A percentile compares a stretch with the other conserved stretches of the same genome.
These are phyloP conservation scores for Rickenella mellea DNA, from an alignment of 768 basidiomycete species.

Conservation along the genomic window DNA sequence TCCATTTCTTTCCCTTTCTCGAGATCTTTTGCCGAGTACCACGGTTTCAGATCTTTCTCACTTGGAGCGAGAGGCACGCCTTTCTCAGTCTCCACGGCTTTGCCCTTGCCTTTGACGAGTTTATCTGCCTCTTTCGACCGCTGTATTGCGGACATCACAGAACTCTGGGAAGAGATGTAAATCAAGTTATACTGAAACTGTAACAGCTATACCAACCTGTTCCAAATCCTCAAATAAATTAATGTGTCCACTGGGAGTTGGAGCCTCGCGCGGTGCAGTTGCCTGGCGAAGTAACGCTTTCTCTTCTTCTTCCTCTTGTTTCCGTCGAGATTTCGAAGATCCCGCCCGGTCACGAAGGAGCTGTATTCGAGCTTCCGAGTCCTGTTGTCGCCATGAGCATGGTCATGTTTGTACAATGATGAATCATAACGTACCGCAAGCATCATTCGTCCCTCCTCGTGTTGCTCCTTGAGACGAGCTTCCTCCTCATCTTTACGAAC, in stretches of 20 bases:
- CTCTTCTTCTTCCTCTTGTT: conserved; percentile 5
- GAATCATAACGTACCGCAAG: conserved; percentile 50
- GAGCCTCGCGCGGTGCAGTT: not conserved
- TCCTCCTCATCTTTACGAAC: conserved; percentile 79
- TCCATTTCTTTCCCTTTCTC: conserved; percentile 18
- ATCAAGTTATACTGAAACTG: not conserved
- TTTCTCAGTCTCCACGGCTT: conserved; percentile 44
- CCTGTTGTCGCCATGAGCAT: conserved; percentile 29
- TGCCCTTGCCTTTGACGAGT: conserved; percentile 17
- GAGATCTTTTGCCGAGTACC: conserved; percentile 41
- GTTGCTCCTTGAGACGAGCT: conserved; percentile 53
- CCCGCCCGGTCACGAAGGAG: conserved; percentile 56
- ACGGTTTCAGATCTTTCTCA: conserved; percentile 70
- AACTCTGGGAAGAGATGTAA: conserved; percentile 23
- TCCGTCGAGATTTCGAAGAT: conserved; percentile 4
- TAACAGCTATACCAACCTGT: conserved; percentile 30
- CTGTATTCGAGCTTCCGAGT: conserved; percentile 71
- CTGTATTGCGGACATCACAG: conserved; percentile 34
- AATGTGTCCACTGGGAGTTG: conserved; percentile 48
- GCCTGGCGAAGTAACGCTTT: not conserved
- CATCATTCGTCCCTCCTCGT: conserved; percentile 62
- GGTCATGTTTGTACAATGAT: not conserved
- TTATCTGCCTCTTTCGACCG: conserved; percentile 35
- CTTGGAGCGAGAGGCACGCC: conserved; percentile 69
- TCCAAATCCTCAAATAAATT: conserved; percentile 83